Evolutionary conservation across 164 flowering plant genomes (phyloP), one percentile per base, ranked within the genome.

Genomic region (Piper longum): DNA sequence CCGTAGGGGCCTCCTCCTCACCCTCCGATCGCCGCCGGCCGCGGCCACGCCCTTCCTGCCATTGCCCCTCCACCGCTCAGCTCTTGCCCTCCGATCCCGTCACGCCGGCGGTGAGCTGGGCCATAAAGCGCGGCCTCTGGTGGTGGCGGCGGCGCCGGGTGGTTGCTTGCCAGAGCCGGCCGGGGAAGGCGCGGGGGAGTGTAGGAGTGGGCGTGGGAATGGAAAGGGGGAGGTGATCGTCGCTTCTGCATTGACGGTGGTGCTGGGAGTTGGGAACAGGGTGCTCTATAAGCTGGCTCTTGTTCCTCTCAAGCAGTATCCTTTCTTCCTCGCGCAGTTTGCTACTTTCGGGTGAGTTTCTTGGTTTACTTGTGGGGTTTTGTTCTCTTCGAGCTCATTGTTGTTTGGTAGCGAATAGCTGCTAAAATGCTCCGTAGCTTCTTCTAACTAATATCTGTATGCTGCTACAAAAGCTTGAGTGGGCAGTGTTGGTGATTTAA

Each of bases 301-400:
- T 54, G 87, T 90, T 40, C 99, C 99, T 41, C 86, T 93, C 63
- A 90, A 82, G 75, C 85, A 81, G 11, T 93, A 88, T 72, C 99
- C 99, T 0, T 93, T 93, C 81, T 93, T 93, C 66, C 86, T 93
- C n/a, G 99, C 99, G 61, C 99, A 93, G 77, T 76, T 93, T 66
- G 95, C 97, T n/a, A 93, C 99, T 52, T 80, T 93, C 78, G 99
- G 99, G 99, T 93, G 81, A 44, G 14, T 44, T 26, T 40, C 45
- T 63, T 26, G 36, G 36, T 26, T 26, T 26, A 26, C 36, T 26
- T 26, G 36, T 26, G 36, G 1, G 36, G 36, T 19, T 26, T 16
- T 26, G 59, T 17, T 56, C 59, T 3, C 16, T n/a, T 18, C 57
- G 1, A 11, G 0, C n/a, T 16, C 16, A 8, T 55, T 3, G 5